Evolutionary conservation across 768 basidiomycete species (phyloP), one percentile per base, ranked within the genome.

Genomic region (Suillus paluster): DNA sequence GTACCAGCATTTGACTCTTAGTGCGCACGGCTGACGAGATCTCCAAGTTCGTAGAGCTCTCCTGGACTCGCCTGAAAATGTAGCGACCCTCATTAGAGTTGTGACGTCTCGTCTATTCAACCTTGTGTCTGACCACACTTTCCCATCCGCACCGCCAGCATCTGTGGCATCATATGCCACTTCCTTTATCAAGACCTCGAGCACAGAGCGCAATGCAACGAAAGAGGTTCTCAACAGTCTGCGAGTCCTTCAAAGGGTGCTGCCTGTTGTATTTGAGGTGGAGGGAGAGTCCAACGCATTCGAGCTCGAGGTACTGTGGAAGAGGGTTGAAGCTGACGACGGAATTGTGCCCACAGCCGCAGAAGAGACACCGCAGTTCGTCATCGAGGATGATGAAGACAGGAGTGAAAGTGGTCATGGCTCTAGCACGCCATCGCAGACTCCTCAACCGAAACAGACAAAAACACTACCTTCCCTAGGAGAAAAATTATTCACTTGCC

Each of bases 181-280:
- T 1, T 87, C 90, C 1, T 80, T 93, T 68, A 89, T 92, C 65
- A 90, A 87, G 66, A 78, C 82, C 11, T 78, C 80, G 21, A 73
- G 80, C 8, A 63, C 79, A 6, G 87, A 86, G 63, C 81, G 84
- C 64, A 92, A 87, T 67, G 80, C 94, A 33, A 90, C 91, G 2
- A 94, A 90, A 66, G 91, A 98, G 73, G 93, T 89, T 5, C 81
- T 99, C 49, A 99, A 97, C 70, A 95, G 95, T 71, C 72, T 98
- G n/a, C 85, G 97, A 33, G 86, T 98, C 9, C 83, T 99, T 21
- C 90, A 94, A 62, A 86, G 97, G 54, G 84, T 98, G 21, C 79
- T 99, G 17, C 96, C 96, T 3, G 88, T 96, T n/a, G 77, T 98
- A 46, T 95, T 96, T 68, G 92, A 91, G 68, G 79, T 86, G 38